These are phyloP conservation scores for Erythrobasidium hasegawianum DNA, from an alignment of 1,284 basidiomycete genomes.

Conservation along the genomic window DNA sequence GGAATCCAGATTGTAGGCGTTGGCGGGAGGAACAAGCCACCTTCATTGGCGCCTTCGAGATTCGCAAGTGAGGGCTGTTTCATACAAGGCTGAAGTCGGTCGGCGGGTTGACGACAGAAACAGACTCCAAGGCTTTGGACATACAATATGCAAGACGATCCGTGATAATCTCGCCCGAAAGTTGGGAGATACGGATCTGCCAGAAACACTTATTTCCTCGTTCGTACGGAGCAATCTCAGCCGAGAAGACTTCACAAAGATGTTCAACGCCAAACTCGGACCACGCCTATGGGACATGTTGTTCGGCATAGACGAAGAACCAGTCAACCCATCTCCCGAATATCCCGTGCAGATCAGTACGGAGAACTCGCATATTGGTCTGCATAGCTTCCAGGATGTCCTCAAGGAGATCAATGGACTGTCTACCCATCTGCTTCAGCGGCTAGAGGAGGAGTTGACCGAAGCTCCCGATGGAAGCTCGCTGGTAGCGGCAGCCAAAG, in stretches of 20 bases:
- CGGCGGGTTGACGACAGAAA: background rate
- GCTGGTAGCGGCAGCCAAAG: background rate
- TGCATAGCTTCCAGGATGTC: conserved; percentile 35
- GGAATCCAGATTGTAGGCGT: conserved; percentile 13
- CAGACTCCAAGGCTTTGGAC: conserved; percentile 43
- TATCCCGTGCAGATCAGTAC: conserved; percentile 49
- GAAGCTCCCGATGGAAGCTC: conserved; percentile 8
- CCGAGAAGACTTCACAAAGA: conserved; percentile 29
- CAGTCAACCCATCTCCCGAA: conserved; percentile 47
- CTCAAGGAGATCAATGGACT: conserved; percentile 36
- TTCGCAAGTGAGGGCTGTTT: conserved; percentile 36
- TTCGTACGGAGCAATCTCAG: conserved; percentile 40
- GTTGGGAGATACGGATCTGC: background rate
- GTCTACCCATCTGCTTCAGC: conserved; percentile 41
- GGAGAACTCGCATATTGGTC: conserved; percentile 47
- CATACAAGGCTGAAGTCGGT: background rate
- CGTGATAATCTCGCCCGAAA: background rate
- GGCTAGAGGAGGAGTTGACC: conserved; percentile 41
- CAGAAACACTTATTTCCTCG: conserved; percentile 23
- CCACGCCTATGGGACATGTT: conserved; percentile 46
- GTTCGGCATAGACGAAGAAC: conserved; percentile 45
- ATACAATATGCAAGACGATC: conserved; percentile 30
- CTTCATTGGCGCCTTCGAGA: conserved; percentile 45
- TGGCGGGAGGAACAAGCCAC: conserved; percentile 22
- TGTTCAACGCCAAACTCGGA: conserved; percentile 45